Conservation (phyloP, 2,329 filamentous ascomycete species). For the Neonectria coccinea region DNA sequence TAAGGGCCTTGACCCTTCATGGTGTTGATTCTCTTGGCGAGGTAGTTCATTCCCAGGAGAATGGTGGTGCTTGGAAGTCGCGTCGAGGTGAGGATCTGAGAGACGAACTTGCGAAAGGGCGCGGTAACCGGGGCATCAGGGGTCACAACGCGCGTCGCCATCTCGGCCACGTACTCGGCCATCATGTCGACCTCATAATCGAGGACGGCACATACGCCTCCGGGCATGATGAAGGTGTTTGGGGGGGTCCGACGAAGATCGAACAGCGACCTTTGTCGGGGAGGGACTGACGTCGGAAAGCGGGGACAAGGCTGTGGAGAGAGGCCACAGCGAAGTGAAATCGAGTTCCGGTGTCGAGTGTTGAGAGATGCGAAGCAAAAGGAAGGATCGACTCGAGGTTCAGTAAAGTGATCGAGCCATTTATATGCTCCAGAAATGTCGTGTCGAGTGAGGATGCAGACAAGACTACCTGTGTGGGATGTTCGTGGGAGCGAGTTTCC, state of each 20-base stretch:
- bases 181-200: conserved; percentile 98
- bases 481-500: conserved; percentile 11
- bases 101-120: conserved; percentile 91
- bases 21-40: conserved; percentile 84
- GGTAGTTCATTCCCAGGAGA: conserved; percentile 88
- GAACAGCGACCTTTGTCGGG: conserved; percentile 53
- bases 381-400: conserved; percentile 34
- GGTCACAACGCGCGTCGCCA: conserved; percentile 73
- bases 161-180: conserved; percentile 94
- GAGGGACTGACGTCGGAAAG: conserved; percentile 33
- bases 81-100: conserved; percentile 90
- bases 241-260: conserved; percentile 55
- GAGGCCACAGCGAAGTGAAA: conserved; percentile 35
- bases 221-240: conserved; percentile 67
- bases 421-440: conserved; percentile 43
- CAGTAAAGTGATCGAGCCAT: conserved; percentile 50
- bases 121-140: conserved; percentile 68
- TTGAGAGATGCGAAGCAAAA: conserved; percentile 23
- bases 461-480: conserved; percentile 31
- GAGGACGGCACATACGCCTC: conserved; percentile 91
- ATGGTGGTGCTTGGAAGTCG: conserved; percentile 92
- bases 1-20: conserved; percentile 69
- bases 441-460: conserved; percentile 36
- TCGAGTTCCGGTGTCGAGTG: conserved; percentile 20
- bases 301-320: conserved; percentile 29